Percentiles rank a stretch among this genome's conserved stretches.
Conservation (phyloP, 345 rosid genomes). For the Lumnitzera racemosa region DNA sequence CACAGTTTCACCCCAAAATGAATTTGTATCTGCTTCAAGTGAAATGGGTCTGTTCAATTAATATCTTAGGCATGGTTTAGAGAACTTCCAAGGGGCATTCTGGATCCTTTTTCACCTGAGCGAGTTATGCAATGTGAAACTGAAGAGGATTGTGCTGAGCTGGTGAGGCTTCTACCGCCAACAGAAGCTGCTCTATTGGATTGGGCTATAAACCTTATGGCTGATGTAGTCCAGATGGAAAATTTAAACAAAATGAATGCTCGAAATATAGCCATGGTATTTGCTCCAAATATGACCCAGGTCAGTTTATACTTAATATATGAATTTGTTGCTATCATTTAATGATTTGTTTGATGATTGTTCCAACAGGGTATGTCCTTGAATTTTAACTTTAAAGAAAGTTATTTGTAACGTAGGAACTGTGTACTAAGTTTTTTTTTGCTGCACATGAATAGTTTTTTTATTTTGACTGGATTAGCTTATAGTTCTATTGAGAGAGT, state of each 20-base stretch:
- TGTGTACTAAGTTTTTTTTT: no score
- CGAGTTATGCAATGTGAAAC: constrained; percentile 35
- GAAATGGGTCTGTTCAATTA: not conserved
- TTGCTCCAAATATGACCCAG: constrained; percentile 47
- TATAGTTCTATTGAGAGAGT: no score
- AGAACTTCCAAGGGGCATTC: constrained; percentile 34
- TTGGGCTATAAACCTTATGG: constrained; percentile 44
- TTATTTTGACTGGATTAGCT: no score
- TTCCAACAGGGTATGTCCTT: not conserved
- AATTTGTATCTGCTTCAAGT: no score
- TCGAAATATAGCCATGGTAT: constrained; percentile 38
- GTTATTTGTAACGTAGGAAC: no score
- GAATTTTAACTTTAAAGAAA: not conserved
- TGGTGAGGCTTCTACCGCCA: constrained; percentile 34
- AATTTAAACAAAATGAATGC: constrained; percentile 43
- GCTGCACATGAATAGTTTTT: no score
- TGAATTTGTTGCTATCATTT: not conserved
- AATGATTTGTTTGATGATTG: not conserved
- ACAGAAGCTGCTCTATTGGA: constrained; percentile 40
- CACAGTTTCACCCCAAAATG: no score
- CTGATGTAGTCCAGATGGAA: constrained; percentile 34
- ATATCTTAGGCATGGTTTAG: constrained; percentile 39
- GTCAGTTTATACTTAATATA: constrained; percentile 12
- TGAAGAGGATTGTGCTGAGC: constrained; percentile 37
- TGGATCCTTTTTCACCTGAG: constrained; percentile 33